These are phyloP conservation scores for Lipomyces yamanashiensis DNA, from an alignment of 805 yeast species.

Conservation along the genomic window DNA sequence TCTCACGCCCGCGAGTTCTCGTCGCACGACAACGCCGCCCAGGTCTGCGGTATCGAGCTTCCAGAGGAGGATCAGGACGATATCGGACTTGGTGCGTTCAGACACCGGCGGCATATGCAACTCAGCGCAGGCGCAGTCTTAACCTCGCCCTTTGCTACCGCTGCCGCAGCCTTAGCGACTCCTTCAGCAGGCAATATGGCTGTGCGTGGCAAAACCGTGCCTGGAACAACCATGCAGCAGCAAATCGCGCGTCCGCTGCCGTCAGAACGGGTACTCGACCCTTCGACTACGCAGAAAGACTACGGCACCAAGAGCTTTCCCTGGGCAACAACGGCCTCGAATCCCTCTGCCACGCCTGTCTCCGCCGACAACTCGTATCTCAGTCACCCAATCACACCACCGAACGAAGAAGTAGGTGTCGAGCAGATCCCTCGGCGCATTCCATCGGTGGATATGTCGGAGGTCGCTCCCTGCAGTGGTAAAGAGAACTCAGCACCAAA, in stretches of 20 bases:
- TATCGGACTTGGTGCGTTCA: slow-evolving; percentile 69
- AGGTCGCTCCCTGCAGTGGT: neutral
- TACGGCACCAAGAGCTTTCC: slow-evolving; percentile 28
- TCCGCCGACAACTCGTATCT: slow-evolving; percentile 7
- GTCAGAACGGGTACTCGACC: neutral
- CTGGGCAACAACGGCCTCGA: slow-evolving; percentile 9
- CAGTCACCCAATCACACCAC: slow-evolving; percentile 32
- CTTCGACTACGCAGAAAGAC: slow-evolving; percentile 16
- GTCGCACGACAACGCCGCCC: slow-evolving; percentile 75
- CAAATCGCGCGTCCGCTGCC: slow-evolving; percentile 1
- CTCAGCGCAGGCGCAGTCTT: slow-evolving; percentile 14
- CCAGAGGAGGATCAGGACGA: slow-evolving; percentile 60
- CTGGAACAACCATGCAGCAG: slow-evolving; percentile 7
- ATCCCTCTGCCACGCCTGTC: slow-evolving; percentile 1
- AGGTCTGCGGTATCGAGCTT: slow-evolving; percentile 63
- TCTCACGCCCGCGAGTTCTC: slow-evolving; percentile 74
- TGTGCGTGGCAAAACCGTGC: slow-evolving; percentile 1
- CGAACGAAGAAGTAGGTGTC: slow-evolving; percentile 22
- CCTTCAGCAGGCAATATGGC: slow-evolving; percentile 17
- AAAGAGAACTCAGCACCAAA: neutral
- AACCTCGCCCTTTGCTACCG: neutral
- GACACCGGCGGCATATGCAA: slow-evolving; percentile 31
- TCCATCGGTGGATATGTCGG: slow-evolving; percentile 7
- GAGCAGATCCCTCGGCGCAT: slow-evolving; percentile 32
- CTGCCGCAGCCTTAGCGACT: slow-evolving; percentile 11